phyloP scores from a whole-genome alignment of 768 basidiomycete genomes.

The Mycena rosella region DNA sequence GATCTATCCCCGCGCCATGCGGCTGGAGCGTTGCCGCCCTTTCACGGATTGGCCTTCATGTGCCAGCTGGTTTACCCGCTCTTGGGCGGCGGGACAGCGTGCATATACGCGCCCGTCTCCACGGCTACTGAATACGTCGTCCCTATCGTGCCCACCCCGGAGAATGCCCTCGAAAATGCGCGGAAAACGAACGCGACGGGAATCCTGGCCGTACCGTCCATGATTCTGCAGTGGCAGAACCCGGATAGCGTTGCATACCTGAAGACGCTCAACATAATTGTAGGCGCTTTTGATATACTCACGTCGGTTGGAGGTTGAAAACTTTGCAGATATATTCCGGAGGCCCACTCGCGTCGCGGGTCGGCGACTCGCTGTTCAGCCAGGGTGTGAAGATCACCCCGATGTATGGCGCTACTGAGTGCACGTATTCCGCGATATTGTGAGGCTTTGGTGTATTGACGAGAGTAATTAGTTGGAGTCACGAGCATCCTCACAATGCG shows the following conservation, averaged over 20 bases:
- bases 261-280: slow-evolving; percentile 41
- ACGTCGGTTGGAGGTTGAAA: neutral
- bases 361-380: slow-evolving; percentile 52
- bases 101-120: slow-evolving; percentile 57
- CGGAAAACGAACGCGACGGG: slow-evolving; percentile 45
- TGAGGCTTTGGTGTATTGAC: neutral
- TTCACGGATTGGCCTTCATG: slow-evolving; percentile 51
- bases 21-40: slow-evolving; percentile 49
- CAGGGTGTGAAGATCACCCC: slow-evolving; percentile 42
- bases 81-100: slow-evolving; percentile 39
- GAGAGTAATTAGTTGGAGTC: slow-evolving; percentile 30
- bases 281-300: slow-evolving; percentile 30
- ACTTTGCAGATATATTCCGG: slow-evolving; percentile 47
- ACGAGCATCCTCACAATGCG: slow-evolving; percentile 31
- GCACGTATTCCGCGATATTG: slow-evolving; percentile 1
- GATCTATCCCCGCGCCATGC: slow-evolving; percentile 15
- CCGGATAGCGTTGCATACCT: slow-evolving; percentile 44
- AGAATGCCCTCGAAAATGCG: slow-evolving; percentile 39
- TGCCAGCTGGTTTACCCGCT: slow-evolving; percentile 49
- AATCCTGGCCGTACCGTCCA: too few relatives aligned
- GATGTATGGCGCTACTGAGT: slow-evolving; percentile 56
- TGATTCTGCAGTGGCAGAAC: slow-evolving; percentile 55
- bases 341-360: slow-evolving; percentile 51
- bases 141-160: neutral
- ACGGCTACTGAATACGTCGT: neutral